These are phyloP conservation scores for Fusarium sp. DNA, from an alignment of 2,329 filamentous ascomycete species.

Conservation along the genomic window DNA sequence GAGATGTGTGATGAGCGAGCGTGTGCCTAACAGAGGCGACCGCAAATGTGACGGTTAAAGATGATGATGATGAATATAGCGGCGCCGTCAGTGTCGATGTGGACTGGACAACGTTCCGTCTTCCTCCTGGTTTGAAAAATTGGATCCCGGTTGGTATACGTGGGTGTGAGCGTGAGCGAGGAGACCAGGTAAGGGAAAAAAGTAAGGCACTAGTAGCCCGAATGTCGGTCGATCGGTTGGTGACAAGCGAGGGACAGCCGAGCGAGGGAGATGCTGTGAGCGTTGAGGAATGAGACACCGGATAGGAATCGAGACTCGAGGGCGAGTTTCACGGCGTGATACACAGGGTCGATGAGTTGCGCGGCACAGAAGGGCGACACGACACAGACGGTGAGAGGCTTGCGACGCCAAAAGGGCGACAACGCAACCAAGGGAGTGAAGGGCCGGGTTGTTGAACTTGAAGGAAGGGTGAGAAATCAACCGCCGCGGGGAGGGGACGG, in stretches of 20 bases:
- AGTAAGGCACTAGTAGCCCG: conserved; percentile 18
- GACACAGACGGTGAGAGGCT: conserved; percentile 1
- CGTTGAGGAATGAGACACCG: conserved; percentile 11
- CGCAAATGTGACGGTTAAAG: neutral
- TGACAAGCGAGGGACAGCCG: conserved; percentile 20
- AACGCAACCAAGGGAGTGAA: conserved; percentile 4
- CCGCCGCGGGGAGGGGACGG: conserved; percentile 8
- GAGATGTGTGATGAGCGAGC: conserved; percentile 16
- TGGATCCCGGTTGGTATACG: conserved; percentile 6
- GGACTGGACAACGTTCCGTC: conserved; percentile 1
- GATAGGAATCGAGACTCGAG: conserved; percentile 12
- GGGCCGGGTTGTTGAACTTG: conserved; percentile 19
- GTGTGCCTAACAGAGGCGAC: conserved; percentile 15
- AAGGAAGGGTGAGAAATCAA: conserved; percentile 19
- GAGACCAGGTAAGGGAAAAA: conserved; percentile 12
- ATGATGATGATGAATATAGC: conserved; percentile 6
- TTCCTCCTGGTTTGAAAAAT: conserved; percentile 27
- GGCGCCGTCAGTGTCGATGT: conserved; percentile 1
- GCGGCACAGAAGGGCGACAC: conserved; percentile 11
- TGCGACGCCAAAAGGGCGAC: conserved; percentile 15
- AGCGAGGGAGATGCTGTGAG: conserved; percentile 11
- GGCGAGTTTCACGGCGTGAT: conserved; percentile 7
- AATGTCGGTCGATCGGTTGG: conserved; percentile 13
- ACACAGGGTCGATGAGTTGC: conserved; percentile 13
- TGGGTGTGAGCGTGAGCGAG: neutral